Percentiles rank a stretch among this genome's conserved stretches.
These are phyloP conservation scores for Fusarium subtropicale DNA, from an alignment of 2,329 filamentous ascomycete genomes.

Conservation along the genomic window DNA sequence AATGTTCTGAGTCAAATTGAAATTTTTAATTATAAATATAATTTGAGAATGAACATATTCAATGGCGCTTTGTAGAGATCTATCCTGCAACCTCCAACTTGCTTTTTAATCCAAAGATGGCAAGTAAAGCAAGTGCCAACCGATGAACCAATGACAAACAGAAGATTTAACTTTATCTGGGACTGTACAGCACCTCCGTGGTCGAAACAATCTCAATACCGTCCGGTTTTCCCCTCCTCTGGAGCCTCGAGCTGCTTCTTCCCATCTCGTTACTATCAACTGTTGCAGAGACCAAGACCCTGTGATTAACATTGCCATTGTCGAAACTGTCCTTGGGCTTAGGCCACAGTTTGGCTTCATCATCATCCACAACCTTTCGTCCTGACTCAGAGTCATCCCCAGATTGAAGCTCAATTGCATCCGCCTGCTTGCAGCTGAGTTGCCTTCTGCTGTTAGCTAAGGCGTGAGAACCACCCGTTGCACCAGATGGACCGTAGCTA, in stretches of 20 bases:
- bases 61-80: rapidly evolving
- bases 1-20: rapidly evolving
- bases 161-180: constrained; percentile 6
- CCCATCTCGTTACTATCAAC: not conserved
- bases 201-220: constrained; percentile 36
- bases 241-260: not conserved
- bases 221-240: not conserved
- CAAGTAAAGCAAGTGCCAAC: rapidly evolving
- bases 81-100: rapidly evolving
- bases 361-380: constrained; percentile 30
- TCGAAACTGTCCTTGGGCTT: constrained; percentile 13
- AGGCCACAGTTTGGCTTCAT: constrained; percentile 37
- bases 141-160: not conserved
- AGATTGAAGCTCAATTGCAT: constrained; percentile 42
- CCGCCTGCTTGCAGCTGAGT: constrained; percentile 33
- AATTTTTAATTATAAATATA: rapidly evolving
- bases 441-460: constrained; percentile 30
- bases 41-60: not conserved
- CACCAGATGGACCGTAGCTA: constrained; percentile 18
- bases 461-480: constrained; percentile 15
- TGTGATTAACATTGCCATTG: constrained; percentile 1
- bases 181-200: constrained; percentile 28
- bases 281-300: constrained; percentile 22
- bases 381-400: constrained; percentile 37
- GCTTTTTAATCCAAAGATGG: rapidly evolving